Evolutionary conservation across 768 basidiomycete species (phyloP).

Genomic region (Phaffia tasmanica): DNA sequence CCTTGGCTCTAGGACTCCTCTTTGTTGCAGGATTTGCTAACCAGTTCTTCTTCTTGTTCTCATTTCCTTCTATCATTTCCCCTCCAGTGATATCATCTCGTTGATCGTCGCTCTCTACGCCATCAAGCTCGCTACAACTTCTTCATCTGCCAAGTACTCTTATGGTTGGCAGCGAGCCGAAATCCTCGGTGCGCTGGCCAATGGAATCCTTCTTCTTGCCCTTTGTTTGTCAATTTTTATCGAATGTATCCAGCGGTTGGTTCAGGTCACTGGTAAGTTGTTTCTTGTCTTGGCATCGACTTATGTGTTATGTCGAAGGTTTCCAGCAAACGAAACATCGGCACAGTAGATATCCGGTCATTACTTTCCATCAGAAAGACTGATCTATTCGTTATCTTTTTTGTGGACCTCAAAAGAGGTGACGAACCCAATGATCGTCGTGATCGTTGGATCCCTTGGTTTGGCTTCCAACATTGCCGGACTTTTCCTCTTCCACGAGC

Average conservation of each 20-base stretch:
- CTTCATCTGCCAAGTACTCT: conserved; percentile 54
- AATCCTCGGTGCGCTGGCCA: conserved; percentile 79
- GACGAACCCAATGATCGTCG: conserved; percentile 72
- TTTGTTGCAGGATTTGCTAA: not conserved
- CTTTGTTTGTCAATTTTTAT: conserved; percentile 91
- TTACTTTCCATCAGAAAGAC: too few species aligned
- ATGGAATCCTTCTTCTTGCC: conserved; percentile 92
- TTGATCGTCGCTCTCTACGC: conserved; percentile 90
- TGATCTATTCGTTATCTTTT: not conserved
- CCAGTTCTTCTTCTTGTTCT: conserved; percentile 1
- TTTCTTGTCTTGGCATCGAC: not conserved
- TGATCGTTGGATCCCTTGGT: conserved; percentile 79
- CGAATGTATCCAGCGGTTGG: conserved; percentile 84
- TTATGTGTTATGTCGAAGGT: not conserved
- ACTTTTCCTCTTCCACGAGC: conserved; percentile 77
- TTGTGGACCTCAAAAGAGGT: conserved; percentile 55
- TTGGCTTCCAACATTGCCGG: conserved; percentile 86
- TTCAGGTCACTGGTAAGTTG: conserved; percentile 60
- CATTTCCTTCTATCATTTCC: not conserved
- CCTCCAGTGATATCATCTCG: conserved; percentile 82
- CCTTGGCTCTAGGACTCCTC: not conserved
- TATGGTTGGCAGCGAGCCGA: conserved; percentile 99
- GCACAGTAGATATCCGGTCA: not conserved
- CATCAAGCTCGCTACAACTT: conserved; percentile 48
- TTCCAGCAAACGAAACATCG: not conserved